Percentiles rank a stretch among this genome's conserved stretches.
These are phyloP conservation scores for Fraxinus latifolia DNA, from an alignment of 305 asterid species.

Conservation along the genomic window DNA sequence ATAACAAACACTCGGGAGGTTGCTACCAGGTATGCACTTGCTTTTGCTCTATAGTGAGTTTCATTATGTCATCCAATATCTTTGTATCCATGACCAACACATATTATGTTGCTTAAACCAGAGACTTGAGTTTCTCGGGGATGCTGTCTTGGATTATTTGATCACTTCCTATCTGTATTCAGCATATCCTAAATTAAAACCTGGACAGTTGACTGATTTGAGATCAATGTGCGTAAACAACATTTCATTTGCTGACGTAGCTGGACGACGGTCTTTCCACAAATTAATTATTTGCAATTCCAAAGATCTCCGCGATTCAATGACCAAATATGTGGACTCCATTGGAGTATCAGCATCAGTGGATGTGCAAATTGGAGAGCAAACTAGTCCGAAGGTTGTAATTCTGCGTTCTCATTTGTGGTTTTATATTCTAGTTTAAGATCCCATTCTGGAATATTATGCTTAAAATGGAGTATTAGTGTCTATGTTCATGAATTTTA, in stretches of 20 bases:
- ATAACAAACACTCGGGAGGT: slow-evolving; percentile 69
- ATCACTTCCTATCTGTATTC: slow-evolving; percentile 85
- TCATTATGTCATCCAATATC: background rate
- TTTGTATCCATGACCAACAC: slow-evolving; percentile 20
- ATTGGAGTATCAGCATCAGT: slow-evolving; percentile 37
- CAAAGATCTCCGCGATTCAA: slow-evolving; percentile 53
- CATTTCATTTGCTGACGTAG: slow-evolving; percentile 78
- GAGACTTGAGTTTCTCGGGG: slow-evolving; percentile 99
- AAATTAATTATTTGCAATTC: slow-evolving; percentile 68
- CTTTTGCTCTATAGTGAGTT: slow-evolving; percentile 14
- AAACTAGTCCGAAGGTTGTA: slow-evolving; percentile 79
- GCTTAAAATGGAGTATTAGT: slow-evolving; percentile 8
- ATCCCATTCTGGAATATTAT: slow-evolving; percentile 11
- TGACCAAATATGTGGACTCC: slow-evolving; percentile 53
- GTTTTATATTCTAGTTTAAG: slow-evolving; percentile 4
- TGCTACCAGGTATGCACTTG: slow-evolving; percentile 76
- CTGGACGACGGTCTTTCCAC: slow-evolving; percentile 62
- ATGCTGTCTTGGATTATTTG: slow-evolving; percentile 95
- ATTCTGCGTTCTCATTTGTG: slow-evolving; percentile 18
- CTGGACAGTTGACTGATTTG: slow-evolving; percentile 94
- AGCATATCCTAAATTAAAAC: slow-evolving; percentile 74
- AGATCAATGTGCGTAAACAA: slow-evolving; percentile 80
- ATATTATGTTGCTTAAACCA: slow-evolving; percentile 40
- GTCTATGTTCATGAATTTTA: background rate
- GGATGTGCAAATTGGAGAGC: slow-evolving; percentile 43